Percentiles rank a stretch among this genome's conserved stretches.
Conservation (phyloP, 2,329 filamentous ascomycete genomes). For the Ilyonectria destructans region DNA sequence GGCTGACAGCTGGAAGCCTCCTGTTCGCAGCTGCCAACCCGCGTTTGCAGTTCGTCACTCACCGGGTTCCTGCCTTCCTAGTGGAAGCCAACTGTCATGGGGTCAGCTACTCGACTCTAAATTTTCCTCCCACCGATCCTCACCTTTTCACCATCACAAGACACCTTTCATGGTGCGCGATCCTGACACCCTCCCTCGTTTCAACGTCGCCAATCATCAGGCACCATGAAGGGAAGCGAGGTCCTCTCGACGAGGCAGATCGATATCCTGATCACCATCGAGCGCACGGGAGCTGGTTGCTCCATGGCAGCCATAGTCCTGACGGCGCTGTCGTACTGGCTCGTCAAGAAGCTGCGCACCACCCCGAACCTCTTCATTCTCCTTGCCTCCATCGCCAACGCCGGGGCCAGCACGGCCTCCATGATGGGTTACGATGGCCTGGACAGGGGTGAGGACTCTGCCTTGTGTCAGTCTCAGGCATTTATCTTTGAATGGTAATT, state of each 20-base stretch:
- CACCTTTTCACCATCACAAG: constrained; percentile 2
- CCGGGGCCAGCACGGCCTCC: constrained; percentile 75
- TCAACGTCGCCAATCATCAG: constrained; percentile 10
- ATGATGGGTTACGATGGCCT: constrained; percentile 80
- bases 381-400: constrained; percentile 57
- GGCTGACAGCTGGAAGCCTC: not conserved
- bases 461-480: constrained; percentile 74
- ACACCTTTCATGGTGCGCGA: not conserved
- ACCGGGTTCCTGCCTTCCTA: not conserved
- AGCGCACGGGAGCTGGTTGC: constrained; percentile 68
- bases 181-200: not conserved
- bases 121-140: not conserved
- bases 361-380: constrained; percentile 69
- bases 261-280: constrained; percentile 64
- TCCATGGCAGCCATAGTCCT: constrained; percentile 68
- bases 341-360: constrained; percentile 68
- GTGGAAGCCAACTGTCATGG: not conserved
- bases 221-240: constrained; percentile 40
- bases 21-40: constrained; percentile 3
- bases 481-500: constrained; percentile 79
- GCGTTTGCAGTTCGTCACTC: not conserved
- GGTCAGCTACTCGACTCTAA: not conserved
- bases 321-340: constrained; percentile 65
- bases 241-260: constrained; percentile 57
- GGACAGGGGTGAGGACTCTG: constrained; percentile 65